A percentile compares a stretch with the other conserved stretches of the same genome.
phyloP scores from a whole-genome alignment of 1,284 basidiomycete genomes.

The Tilletia setariae region DNA sequence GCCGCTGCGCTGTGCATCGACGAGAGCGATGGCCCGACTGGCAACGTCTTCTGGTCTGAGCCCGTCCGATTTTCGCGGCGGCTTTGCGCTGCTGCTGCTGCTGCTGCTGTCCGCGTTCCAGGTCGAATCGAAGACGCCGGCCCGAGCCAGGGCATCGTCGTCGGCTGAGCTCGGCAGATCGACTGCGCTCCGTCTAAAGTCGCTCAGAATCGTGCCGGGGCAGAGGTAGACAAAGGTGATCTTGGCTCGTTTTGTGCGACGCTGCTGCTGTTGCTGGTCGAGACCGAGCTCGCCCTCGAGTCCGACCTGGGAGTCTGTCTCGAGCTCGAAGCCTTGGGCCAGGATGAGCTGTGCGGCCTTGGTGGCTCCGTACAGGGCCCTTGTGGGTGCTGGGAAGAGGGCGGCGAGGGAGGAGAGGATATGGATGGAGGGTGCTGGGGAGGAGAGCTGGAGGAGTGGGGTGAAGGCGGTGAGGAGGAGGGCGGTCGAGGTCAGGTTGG shows the following conservation, averaged over 20 bases:
- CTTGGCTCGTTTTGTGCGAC: constrained; percentile 23
- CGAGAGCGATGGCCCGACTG: constrained; percentile 30
- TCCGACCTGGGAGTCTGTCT: constrained; percentile 57
- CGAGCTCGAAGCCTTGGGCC: constrained; percentile 74
- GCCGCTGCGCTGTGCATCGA: constrained; percentile 29
- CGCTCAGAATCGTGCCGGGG: constrained; percentile 48
- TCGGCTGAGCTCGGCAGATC: constrained; percentile 30
- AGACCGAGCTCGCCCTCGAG: constrained; percentile 12
- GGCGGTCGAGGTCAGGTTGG: constrained; percentile 59
- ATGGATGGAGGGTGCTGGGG: constrained; percentile 69
- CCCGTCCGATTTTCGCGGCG: constrained; percentile 29
- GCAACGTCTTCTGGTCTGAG: constrained; percentile 34
- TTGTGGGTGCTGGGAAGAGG: constrained; percentile 77
- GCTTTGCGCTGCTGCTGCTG: constrained; percentile 30
- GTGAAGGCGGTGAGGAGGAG: constrained; percentile 60
- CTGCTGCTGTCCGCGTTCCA: neutral
- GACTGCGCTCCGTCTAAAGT: constrained; percentile 45
- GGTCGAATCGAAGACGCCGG: neutral
- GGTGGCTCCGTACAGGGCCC: constrained; percentile 77
- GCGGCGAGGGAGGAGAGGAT: constrained; percentile 77
- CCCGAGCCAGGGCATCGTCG: constrained; percentile 5
- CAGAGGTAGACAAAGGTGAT: constrained; percentile 45
- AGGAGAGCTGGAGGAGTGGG: constrained; percentile 70
- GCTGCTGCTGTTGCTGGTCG: neutral
- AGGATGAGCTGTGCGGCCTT: constrained; percentile 77